These are phyloP conservation scores for Pseudotsuga menziesii DNA, from an alignment of 75 land plant genomes.

Conservation along the genomic window DNA sequence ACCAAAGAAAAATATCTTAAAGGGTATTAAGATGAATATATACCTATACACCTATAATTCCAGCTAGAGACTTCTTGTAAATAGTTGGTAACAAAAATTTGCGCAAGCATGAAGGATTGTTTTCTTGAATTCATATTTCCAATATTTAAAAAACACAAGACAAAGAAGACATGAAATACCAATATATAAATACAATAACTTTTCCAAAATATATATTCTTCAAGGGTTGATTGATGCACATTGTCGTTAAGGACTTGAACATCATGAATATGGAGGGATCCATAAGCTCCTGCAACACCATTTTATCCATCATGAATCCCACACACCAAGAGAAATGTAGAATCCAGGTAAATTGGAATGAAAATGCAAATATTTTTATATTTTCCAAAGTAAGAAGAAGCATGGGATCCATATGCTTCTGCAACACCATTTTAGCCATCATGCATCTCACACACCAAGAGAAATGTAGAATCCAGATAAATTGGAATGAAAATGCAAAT, in stretches of 20 bases:
- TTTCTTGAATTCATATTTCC: slow-evolving; percentile 50
- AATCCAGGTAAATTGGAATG: too few relatives aligned
- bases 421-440: too few relatives aligned
- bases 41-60: slow-evolving; percentile 74
- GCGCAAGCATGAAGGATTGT: slow-evolving; percentile 89
- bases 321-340: too few relatives aligned
- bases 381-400: too few relatives aligned
- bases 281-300: too few relatives aligned
- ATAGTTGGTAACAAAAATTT: slow-evolving; percentile 66
- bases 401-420: too few relatives aligned
- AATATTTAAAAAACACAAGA: neutral
- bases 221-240: slow-evolving; percentile 6
- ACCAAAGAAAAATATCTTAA: neutral
- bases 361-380: too few relatives aligned
- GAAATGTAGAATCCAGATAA: too few relatives aligned
- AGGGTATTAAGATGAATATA: neutral
- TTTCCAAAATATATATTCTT: neutral
- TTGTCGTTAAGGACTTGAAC: slow-evolving; percentile 71
- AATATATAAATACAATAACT: neutral
- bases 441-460: too few relatives aligned
- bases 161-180: neutral
- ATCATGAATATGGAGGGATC: slow-evolving; percentile 33
- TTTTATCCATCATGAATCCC: too few relatives aligned
- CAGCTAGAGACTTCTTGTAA: slow-evolving; percentile 35
- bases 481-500: too few relatives aligned